Evolutionary conservation across 75 land plant genomes (phyloP).

Genomic region (Chamaecyparis obtusa): DNA sequence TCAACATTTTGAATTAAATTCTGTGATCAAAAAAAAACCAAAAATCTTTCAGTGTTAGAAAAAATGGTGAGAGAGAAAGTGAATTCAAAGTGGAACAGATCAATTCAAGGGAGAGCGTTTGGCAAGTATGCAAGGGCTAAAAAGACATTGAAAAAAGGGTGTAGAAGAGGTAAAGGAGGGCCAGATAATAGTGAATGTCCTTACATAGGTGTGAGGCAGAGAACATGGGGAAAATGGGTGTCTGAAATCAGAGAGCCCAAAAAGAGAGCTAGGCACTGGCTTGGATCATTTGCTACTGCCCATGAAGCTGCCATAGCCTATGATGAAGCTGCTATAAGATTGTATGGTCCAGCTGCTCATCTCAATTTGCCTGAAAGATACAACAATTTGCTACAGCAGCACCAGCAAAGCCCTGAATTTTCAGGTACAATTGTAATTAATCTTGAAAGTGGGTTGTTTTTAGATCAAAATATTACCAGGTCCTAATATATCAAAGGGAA

Average conservation of each 20-base stretch:
- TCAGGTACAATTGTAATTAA: background rate
- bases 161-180: conserved; percentile 82
- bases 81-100: background rate
- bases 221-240: conserved; percentile 96
- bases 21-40: no score
- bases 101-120: background rate
- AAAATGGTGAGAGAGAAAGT: background rate
- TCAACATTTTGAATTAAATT: no score
- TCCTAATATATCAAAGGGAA: no score
- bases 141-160: conserved; percentile 79
- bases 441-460: background rate
- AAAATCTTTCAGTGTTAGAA: no score
- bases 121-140: conserved; percentile 17
- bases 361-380: conserved; percentile 64
- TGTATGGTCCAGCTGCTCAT: conserved; percentile 77
- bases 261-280: conserved; percentile 78
- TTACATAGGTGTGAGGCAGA: conserved; percentile 77
- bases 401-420: no score
- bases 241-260: conserved; percentile 87
- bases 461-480: background rate
- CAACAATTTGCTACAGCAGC: conserved; percentile 12
- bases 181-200: conserved; percentile 81
- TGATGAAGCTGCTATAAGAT: conserved; percentile 63
- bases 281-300: conserved; percentile 81
- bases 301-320: conserved; percentile 88